These are phyloP conservation scores for Aureobasidium sp. DNA, from an alignment of 2,329 filamentous ascomycete species.

Conservation along the genomic window DNA sequence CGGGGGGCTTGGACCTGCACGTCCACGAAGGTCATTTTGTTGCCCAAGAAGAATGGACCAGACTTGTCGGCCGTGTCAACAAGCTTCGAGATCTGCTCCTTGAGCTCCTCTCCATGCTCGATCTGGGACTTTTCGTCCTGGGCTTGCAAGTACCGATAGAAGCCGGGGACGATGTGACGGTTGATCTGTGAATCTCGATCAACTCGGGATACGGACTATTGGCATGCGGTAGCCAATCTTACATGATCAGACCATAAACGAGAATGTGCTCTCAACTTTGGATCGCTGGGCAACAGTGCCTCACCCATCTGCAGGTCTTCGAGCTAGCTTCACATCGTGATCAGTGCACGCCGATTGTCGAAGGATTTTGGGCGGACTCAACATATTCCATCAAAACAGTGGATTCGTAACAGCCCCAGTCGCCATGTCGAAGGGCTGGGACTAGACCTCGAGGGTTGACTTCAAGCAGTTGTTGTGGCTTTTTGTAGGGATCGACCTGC, in stretches of 20 bases:
- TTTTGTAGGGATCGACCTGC: slow-evolving; percentile 67
- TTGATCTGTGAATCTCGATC: background rate
- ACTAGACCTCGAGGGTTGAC: slow-evolving; percentile 70
- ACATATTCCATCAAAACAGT: slow-evolving; percentile 80
- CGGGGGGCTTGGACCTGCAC: slow-evolving; percentile 30
- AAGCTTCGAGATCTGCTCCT: slow-evolving; percentile 56
- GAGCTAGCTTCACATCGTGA: slow-evolving; percentile 32
- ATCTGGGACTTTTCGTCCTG: slow-evolving; percentile 54
- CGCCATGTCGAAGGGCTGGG: slow-evolving; percentile 67
- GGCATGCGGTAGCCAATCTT: slow-evolving; percentile 17
- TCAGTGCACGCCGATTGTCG: background rate
- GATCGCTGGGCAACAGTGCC: slow-evolving; percentile 57
- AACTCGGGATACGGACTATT: slow-evolving; percentile 22
- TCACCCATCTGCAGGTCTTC: slow-evolving; percentile 62
- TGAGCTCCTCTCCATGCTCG: slow-evolving; percentile 54
- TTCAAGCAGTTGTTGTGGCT: slow-evolving; percentile 62
- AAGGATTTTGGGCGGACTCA: slow-evolving; percentile 15
- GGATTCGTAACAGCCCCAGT: slow-evolving; percentile 79
- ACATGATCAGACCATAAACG: slow-evolving; percentile 78
- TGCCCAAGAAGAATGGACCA: slow-evolving; percentile 64
- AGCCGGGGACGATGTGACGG: slow-evolving; percentile 64
- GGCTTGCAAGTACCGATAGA: slow-evolving; percentile 66
- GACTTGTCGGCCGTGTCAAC: slow-evolving; percentile 49
- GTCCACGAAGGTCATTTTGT: slow-evolving; percentile 58
- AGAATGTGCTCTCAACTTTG: slow-evolving; percentile 64